Base-by-base conservation (phyloP, 805 yeast genomes). In the Cyberlindnera xylosilytica region DNA sequence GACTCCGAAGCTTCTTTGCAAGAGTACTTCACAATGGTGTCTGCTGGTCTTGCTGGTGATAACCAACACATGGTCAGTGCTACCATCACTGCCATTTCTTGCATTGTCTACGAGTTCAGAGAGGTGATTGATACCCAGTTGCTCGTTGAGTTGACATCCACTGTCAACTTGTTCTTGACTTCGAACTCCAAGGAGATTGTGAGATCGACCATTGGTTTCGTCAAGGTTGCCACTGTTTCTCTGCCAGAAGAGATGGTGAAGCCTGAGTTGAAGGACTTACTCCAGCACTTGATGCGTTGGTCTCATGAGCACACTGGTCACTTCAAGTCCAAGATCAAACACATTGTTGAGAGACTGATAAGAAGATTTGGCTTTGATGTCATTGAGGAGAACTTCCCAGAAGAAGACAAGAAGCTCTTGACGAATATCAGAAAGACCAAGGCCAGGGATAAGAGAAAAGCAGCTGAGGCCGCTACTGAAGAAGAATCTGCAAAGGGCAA, bases 31-130 rank as follows among this genome's bases (percentile, higher is more conserved):
- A 88, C 95, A 23, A 87, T 93, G 83, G 83, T 91, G 23, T 79
- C 91, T 63, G 99, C 97, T 22, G 99, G 99, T 69, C 72, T 95
- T 52, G 97, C 93, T 28, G 97, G 97, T 44, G 82, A 85, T 51
- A 77, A 93, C 23, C 91, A 95, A 27, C 96, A 91, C 67, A 91
- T 91, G 97, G 86, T 93, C 24, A 87, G 96, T 57, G 97, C 98
- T n/a, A 81, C 91, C 2, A 81, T 93, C 54, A 89, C 96, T 6
- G 95, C 97, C 0, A 70, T 91, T 41, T 82, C 96, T 34, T 83
- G 97, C 58, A 68, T 91, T 34, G 73, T 93, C 30, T 91, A 81
- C 64, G 97, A 93, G 65, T 95, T 87, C 67, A 83, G 83, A 54
- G 77, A 77, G 41, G 68, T 70, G 28, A 70, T 93, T 47, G 76